Evolutionary conservation across 805 yeast genomes (phyloP), one percentile per base, ranked within the genome.

Genomic region (Yamadazyma laniorum): DNA sequence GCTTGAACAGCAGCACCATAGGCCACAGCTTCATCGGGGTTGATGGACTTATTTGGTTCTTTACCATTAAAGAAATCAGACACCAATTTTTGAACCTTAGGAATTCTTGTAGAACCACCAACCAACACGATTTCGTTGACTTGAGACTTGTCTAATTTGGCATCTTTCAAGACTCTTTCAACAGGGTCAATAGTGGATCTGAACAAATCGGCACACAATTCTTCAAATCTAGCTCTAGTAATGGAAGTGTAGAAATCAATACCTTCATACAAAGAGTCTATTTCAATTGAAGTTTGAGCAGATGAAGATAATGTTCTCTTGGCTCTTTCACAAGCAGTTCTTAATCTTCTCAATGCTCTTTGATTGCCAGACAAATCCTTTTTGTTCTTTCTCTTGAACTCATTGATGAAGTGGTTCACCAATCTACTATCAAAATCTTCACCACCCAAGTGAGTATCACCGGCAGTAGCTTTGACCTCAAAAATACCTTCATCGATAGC

Each of bases 1-100:
- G 96, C 98, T 75, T 91, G 99, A 48, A 91, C 97, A 48, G 99
- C 97, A 45, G 98, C 98, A 79, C 99, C 99, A 58, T 82, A 91
- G 30, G 98, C 99, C 59, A 91, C 98, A 64, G 99, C 99, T 77
- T 91, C 99, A 73, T 91, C 99, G 48, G 99, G 98, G 76, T 91
- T 91, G 60, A 91, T 91, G 58, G 96, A 91, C 79, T 90, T 91
- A 52, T 95, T 87, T 50, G 95, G 91, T 71, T 89, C 89, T 78
- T 93, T 91, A 57, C 96, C 96, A 59, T 84, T 81, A 63, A 91
- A 91, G 79, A 70, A 89, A 49, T 83, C 77, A 71, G 91, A 95
- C 53, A 91, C 78, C 57, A 91, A 77, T 71, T 86, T 85, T 75
- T 90, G 98, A 54, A 91, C 91, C 78, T 89, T 93, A 72, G 98